Conservation (phyloP, 192 early-diverging fungal species). For the Coemansia sp. region DNA sequence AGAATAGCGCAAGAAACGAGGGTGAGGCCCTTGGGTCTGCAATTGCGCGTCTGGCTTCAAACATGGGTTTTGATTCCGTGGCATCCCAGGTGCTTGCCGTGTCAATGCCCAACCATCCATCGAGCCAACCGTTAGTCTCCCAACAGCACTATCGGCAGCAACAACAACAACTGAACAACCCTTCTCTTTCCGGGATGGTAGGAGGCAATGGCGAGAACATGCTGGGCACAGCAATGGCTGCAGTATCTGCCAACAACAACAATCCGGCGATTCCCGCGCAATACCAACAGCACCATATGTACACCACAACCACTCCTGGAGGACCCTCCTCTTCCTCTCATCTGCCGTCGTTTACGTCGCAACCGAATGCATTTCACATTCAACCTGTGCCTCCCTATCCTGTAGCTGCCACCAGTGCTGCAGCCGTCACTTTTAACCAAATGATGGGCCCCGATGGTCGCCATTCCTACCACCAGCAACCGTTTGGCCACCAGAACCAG, state of each 20-base stretch:
- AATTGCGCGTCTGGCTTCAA: slow-evolving; percentile 36
- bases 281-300: slow-evolving; percentile 22
- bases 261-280: not conserved
- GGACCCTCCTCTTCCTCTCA: not conserved
- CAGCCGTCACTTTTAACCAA: slow-evolving; percentile 15
- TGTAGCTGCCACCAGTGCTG: not conserved
- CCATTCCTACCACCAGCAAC: slow-evolving; percentile 1
- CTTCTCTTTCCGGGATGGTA: slow-evolving; percentile 9
- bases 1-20: slow-evolving; percentile 1
- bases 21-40: slow-evolving; percentile 16
- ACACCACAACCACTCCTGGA: not conserved
- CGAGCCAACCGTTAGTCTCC: not conserved
- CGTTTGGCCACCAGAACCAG: not conserved
- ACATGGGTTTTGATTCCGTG: slow-evolving; percentile 43
- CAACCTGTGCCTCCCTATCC: not conserved
- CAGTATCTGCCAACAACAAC: not conserved
- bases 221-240: slow-evolving; percentile 7
- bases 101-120: slow-evolving; percentile 27
- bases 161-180: slow-evolving; percentile 7
- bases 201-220: not conserved
- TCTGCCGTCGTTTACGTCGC: slow-evolving; percentile 20
- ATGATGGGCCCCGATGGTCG: slow-evolving; percentile 13
- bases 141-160: slow-evolving; percentile 10
- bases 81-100: slow-evolving; percentile 33
- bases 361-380: not conserved